A percentile compares a stretch with the other conserved stretches of the same genome.
These are phyloP conservation scores for Zelopaecilomyces penicillatus DNA, from an alignment of 2,329 filamentous ascomycete species.

Conservation along the genomic window DNA sequence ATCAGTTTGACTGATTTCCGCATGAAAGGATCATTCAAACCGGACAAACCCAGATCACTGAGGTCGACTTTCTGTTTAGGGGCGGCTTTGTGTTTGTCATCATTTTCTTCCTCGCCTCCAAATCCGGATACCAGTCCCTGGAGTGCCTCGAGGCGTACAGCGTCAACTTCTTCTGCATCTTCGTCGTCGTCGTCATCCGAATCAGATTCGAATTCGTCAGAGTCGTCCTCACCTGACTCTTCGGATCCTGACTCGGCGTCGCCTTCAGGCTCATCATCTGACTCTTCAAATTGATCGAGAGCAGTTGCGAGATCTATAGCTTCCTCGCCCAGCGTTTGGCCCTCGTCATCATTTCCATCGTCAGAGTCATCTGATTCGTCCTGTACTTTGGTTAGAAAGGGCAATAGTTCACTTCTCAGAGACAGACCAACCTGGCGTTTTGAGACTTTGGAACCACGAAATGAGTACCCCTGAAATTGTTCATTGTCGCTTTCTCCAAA, in stretches of 20 bases:
- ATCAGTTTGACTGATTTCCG: conserved; percentile 74
- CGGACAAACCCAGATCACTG: conserved; percentile 63
- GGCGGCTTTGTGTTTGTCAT: conserved; percentile 30
- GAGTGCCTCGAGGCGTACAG: conserved; percentile 54
- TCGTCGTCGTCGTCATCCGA: conserved; percentile 37
- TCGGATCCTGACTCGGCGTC: conserved; percentile 35
- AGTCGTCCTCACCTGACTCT: conserved; percentile 36
- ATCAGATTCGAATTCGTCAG: conserved; percentile 33
- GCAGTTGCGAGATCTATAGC: conserved; percentile 52
- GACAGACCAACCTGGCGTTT: conserved; percentile 19
- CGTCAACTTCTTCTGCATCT: conserved; percentile 41
- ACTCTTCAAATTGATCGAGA: conserved; percentile 46
- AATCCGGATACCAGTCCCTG: conserved; percentile 63
- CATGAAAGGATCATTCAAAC: conserved; percentile 63
- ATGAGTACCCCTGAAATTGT: conserved; percentile 64
- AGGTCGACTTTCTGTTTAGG: conserved; percentile 63
- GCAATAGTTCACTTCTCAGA: not conserved
- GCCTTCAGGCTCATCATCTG: conserved; percentile 38
- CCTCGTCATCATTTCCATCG: conserved; percentile 43
- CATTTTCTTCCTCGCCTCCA: conserved; percentile 53
- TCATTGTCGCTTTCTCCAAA: conserved; percentile 87
- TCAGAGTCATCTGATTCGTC: conserved; percentile 48
- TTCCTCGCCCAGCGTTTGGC: conserved; percentile 49
- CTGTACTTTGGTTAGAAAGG: conserved; percentile 7
- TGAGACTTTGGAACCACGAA: conserved; percentile 38